Conservation (phyloP, 202 grass and related monocot genomes). For the Eragrostis tef region DNA sequence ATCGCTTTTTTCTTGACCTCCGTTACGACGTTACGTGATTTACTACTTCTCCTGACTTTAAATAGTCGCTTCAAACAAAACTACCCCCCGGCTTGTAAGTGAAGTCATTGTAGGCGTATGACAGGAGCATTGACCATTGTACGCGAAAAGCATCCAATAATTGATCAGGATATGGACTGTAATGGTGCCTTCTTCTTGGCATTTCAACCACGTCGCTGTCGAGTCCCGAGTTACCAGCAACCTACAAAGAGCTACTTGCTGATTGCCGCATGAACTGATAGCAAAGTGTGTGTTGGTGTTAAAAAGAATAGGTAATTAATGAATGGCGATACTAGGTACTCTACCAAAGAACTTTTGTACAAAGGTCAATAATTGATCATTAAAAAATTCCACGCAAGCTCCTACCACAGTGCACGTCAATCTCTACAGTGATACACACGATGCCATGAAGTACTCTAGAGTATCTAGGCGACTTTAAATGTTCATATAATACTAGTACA, state of each 20-base stretch:
- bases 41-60: background rate
- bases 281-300: background rate
- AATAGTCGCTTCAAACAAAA: background rate
- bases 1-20: background rate
- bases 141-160: background rate
- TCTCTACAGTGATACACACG: background rate
- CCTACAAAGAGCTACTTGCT: background rate
- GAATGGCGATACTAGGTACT: background rate
- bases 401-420: background rate
- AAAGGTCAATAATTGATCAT: background rate
- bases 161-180: background rate
- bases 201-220: background rate
- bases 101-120: background rate
- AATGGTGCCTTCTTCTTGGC: background rate
- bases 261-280: background rate
- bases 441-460: background rate
- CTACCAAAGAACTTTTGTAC: background rate
- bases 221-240: background rate
- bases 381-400: background rate
- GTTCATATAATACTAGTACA: background rate
- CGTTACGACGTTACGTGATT: background rate
- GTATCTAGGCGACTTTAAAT: background rate
- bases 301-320: background rate
- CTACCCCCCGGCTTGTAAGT: background rate
- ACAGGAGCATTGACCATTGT: constrained; percentile 1